Evolutionary conservation across 306 rosid genomes (phyloP).

Genomic region (Cucurbita maxima): DNA sequence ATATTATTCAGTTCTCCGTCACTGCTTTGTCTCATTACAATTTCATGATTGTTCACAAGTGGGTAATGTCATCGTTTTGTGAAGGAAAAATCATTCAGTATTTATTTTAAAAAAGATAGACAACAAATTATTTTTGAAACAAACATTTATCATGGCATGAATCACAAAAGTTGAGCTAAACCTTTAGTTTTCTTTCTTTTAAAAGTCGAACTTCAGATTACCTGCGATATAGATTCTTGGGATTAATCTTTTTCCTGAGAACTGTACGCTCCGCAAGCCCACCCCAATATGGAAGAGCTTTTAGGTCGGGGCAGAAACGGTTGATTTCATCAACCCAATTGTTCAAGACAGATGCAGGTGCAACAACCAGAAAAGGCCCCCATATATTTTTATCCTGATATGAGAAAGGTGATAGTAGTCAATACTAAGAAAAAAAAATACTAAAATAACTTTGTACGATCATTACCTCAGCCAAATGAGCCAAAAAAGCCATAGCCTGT

Average conservation of each 20-base stretch:
- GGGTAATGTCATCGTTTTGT: not conserved
- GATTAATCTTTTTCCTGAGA: conserved; percentile 77
- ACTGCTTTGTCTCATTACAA: not conserved
- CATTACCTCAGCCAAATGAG: conserved; percentile 93
- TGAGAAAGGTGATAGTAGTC: conserved; percentile 12
- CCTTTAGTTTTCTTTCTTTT: not conserved
- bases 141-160: not conserved
- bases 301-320: conserved; percentile 92
- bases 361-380: conserved; percentile 97
- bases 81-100: not conserved
- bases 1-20: not conserved
- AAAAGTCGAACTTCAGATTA: conserved; percentile 12
- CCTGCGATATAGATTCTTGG: conserved; percentile 92
- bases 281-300: conserved; percentile 95
- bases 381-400: conserved; percentile 93
- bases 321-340: conserved; percentile 98
- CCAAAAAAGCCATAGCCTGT: conserved; percentile 97
- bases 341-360: conserved; percentile 94
- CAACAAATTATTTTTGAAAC: not conserved
- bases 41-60: not conserved
- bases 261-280: conserved; percentile 71
- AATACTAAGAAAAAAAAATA: conserved; percentile 10
- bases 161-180: not conserved
- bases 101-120: not conserved
- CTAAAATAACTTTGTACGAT: conserved; percentile 9